phyloP scores from a whole-genome alignment of 352 stramenopile genomes.

The Pythium sukuiense region DNA sequence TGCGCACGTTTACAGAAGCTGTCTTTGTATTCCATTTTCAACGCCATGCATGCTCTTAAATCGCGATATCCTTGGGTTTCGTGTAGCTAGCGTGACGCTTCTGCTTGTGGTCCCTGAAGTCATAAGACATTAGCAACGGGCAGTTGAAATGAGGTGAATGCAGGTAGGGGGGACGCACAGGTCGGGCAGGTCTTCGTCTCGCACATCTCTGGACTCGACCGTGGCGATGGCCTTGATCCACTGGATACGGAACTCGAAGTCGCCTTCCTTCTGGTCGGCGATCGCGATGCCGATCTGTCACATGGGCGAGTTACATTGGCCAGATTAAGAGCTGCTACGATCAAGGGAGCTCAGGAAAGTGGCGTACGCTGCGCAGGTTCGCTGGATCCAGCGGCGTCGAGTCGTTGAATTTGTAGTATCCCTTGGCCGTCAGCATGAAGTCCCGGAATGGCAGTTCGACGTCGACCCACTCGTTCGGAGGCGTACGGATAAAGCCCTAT shows the following conservation, averaged over 20 bases:
- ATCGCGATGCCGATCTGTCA: slow-evolving; percentile 80
- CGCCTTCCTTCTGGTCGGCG: slow-evolving; percentile 82
- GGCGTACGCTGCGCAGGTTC: slow-evolving; percentile 71
- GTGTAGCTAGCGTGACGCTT: slow-evolving; percentile 43
- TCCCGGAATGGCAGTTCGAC: slow-evolving; percentile 76
- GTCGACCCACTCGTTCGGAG: slow-evolving; percentile 81
- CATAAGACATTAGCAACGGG: too few species aligned
- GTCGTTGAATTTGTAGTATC: slow-evolving; percentile 83
- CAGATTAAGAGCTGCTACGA: background rate
- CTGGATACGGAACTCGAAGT: slow-evolving; percentile 81
- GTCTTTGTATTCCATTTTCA: slow-evolving; percentile 2
- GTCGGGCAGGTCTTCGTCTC: slow-evolving; percentile 28
- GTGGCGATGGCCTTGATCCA: slow-evolving; percentile 86
- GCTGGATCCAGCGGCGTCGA: slow-evolving; percentile 68
- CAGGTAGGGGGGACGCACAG: background rate
- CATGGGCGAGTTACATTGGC: background rate
- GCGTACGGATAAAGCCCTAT: slow-evolving; percentile 80
- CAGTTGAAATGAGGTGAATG: too few species aligned
- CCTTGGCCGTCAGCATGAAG: slow-evolving; percentile 82
- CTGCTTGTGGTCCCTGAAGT: slow-evolving; percentile 33
- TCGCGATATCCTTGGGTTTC: slow-evolving; percentile 63
- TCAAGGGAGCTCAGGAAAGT: background rate
- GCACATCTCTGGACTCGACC: slow-evolving; percentile 41
- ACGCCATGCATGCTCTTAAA: slow-evolving; percentile 28
- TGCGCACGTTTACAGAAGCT: slow-evolving; percentile 22